phyloP scores from a whole-genome alignment of 441 rosid species.

The Gossypium schwendimanii region DNA sequence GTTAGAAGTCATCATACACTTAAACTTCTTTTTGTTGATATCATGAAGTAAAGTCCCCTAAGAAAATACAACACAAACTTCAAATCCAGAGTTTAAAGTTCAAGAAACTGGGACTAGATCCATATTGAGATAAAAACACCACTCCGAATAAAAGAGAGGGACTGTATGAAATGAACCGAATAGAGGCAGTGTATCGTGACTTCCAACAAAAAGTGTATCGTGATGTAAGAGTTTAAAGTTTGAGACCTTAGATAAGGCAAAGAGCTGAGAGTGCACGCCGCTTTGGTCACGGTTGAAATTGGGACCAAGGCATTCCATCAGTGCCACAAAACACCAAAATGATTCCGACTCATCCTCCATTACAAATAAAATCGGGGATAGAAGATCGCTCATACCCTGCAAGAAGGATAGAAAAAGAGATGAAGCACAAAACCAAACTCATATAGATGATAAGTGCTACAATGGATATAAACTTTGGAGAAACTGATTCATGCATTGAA shows the following conservation, averaged over 20 bases:
- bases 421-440: background rate
- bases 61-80: background rate
- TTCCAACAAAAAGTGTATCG: too few relatives aligned
- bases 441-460: background rate
- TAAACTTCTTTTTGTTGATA: background rate
- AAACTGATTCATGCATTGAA: background rate
- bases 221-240: too few relatives aligned
- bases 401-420: constrained; percentile 8
- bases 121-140: background rate
- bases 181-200: too few relatives aligned
- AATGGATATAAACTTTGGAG: background rate
- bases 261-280: constrained; percentile 96
- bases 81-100: background rate
- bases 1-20: background rate
- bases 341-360: constrained; percentile 87
- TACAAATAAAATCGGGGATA: constrained; percentile 84
- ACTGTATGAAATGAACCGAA: background rate
- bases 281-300: constrained; percentile 95
- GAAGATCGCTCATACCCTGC: constrained; percentile 95
- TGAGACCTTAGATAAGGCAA: constrained; percentile 86
- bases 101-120: background rate
- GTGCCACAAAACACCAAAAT: constrained; percentile 93
- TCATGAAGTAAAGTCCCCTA: background rate
- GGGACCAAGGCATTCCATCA: constrained; percentile 96
- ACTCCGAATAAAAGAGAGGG: background rate